phyloP scores from a whole-genome alignment of 805 yeast genomes.

The Yarrowia alimentaria region DNA sequence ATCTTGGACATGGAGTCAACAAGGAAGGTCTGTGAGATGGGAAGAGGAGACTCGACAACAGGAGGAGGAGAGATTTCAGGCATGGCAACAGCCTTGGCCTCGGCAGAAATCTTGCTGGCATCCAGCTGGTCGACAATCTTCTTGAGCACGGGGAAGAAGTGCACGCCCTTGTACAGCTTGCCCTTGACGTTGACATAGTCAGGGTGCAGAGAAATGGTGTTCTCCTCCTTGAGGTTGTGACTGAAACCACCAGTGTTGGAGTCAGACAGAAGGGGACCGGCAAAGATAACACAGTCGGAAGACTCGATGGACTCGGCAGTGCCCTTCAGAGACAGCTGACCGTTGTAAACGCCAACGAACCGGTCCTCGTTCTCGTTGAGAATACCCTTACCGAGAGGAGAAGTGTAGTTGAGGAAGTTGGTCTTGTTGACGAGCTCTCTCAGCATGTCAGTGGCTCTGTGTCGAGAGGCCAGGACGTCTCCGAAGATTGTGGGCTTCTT shows the following conservation, averaged over 20 bases:
- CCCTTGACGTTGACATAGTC: constrained; percentile 52
- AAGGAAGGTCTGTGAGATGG: constrained; percentile 46
- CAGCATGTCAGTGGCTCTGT: constrained; percentile 46
- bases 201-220: constrained; percentile 52
- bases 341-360: constrained; percentile 73
- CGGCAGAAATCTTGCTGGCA: constrained; percentile 32
- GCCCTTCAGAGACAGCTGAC: constrained; percentile 52
- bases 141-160: constrained; percentile 53
- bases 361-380: constrained; percentile 66
- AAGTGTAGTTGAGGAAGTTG: constrained; percentile 55
- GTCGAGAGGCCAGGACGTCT: constrained; percentile 69
- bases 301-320: constrained; percentile 50
- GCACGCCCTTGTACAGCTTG: constrained; percentile 43
- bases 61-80: constrained; percentile 38
- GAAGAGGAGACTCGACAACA: constrained; percentile 30
- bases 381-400: constrained; percentile 68
- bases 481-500: constrained; percentile 64
- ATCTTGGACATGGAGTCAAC: constrained; percentile 45
- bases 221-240: constrained; percentile 46
- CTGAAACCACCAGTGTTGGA: constrained; percentile 68
- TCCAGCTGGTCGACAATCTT: constrained; percentile 45
- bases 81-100: constrained; percentile 34
- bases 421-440: constrained; percentile 51
- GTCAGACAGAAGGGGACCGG: constrained; percentile 70
- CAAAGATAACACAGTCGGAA: constrained; percentile 65